Conservation (phyloP, 164 flowering plant species). For the Berberis vulgaris region DNA sequence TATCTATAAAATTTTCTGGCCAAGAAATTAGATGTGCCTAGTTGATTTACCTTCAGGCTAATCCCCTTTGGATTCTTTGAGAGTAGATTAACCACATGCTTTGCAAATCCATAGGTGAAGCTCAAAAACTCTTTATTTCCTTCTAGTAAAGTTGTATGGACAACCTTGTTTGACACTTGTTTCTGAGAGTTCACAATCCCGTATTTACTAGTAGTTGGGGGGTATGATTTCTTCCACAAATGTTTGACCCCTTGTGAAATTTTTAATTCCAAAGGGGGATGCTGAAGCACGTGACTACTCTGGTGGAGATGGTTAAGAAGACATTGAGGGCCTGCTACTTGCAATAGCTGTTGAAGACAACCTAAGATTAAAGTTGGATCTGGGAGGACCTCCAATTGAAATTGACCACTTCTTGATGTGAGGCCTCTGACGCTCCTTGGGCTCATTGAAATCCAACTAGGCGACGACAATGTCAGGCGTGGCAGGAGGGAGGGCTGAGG, state of each 20-base stretch:
- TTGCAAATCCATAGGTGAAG: constrained; percentile 46
- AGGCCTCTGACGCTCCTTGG: too few relatives aligned
- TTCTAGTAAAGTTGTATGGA: constrained; percentile 11
- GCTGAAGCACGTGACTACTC: constrained; percentile 33
- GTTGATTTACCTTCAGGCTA: constrained; percentile 57
- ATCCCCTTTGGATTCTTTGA: constrained; percentile 72
- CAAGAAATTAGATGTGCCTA: not conserved
- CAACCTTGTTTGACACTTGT: constrained; percentile 30
- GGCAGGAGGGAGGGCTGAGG: too few relatives aligned
- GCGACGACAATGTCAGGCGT: too few relatives aligned
- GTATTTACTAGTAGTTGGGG: constrained; percentile 26
- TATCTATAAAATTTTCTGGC: not conserved
- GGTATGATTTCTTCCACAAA: constrained; percentile 26
- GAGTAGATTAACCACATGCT: constrained; percentile 42
- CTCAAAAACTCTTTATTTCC: constrained; percentile 25
- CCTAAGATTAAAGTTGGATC: constrained; percentile 40
- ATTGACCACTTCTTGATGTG: not conserved
- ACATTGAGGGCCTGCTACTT: constrained; percentile 47
- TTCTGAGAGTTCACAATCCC: constrained; percentile 38
- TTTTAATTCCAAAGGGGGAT: constrained; percentile 51
- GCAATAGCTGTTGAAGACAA: constrained; percentile 27
- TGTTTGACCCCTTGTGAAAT: constrained; percentile 22
- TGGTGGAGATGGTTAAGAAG: constrained; percentile 70
- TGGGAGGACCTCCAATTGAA: constrained; percentile 44
- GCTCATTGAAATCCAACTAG: too few relatives aligned